Evolutionary conservation across 1,284 basidiomycete species (phyloP), one percentile per base, ranked within the genome.

Genomic region (Trametes polyzona): DNA sequence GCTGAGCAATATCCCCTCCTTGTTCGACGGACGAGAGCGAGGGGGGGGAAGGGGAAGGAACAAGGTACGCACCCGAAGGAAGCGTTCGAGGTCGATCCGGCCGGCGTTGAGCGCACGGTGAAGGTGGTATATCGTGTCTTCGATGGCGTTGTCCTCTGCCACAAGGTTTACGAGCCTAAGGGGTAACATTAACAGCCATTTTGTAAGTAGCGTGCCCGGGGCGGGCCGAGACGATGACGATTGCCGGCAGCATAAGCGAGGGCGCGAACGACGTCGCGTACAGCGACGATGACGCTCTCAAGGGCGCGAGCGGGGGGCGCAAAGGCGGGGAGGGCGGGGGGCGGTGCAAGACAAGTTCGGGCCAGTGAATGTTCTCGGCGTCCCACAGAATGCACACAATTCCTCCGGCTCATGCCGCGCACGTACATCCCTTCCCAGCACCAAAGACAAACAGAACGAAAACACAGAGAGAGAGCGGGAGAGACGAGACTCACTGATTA

Each of bases 71-170:
- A 92, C 93, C 78, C 94, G 88, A 58, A 96, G 77, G 78, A 96
- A 97, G 41, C 91, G 83, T 70, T 97, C 95, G 57, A 97, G 82
- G 77, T 98, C 95, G 62, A 97, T 89, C 54, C 93, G 84, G 9
- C 96, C 96, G 41, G 91, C 82, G 69, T 96, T 96, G 62, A 99
- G 79, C 3, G 95, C 96, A 55, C 96, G 85, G 55, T 96, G 94
- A 49, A 99, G 83, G 71, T 99, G 96, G 75, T 98, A 99, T 58
- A 98, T 90, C 24, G 96, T 96, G 74, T 99, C 97, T 73, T 98
- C 95, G 67, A 99, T 94, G 0, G 96, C 95, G 66, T 96, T 95
- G 73, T 99, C 97, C 72, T 99, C 97, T n/a, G 97, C 95, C 7
- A 98, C 89, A 21, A 99, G 81, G 70, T 97, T 93, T 63, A 98